phyloP scores from a whole-genome alignment of 2,329 filamentous ascomycete genomes.

The Ceratocystis alfenasii region DNA sequence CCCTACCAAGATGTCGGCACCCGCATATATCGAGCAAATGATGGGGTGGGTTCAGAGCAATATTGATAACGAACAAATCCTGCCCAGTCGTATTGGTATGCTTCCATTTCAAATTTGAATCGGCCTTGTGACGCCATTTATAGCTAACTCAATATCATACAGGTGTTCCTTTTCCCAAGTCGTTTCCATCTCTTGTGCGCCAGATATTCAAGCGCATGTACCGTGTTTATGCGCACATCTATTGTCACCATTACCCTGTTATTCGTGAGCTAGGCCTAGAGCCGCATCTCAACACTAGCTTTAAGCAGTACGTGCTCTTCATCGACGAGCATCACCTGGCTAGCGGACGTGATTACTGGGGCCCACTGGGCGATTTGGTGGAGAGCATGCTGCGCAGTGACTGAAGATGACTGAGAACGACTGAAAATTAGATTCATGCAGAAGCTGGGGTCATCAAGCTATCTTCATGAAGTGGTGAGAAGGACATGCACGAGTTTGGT shows the following conservation, averaged over 20 bases:
- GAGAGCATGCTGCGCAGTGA: constrained; percentile 97
- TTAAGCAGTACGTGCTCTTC: constrained; percentile 99
- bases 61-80: constrained; percentile 88
- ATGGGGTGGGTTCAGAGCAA: constrained; percentile 95
- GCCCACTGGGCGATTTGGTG: constrained; percentile 84
- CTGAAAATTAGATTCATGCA: not conserved
- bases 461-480: constrained; percentile 6
- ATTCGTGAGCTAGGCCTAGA: constrained; percentile 90
- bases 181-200: constrained; percentile 74
- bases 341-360: constrained; percentile 94
- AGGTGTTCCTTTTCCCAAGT: constrained; percentile 90
- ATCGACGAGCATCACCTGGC: constrained; percentile 92
- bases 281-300: constrained; percentile 95
- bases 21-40: constrained; percentile 93
- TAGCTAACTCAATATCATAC: constrained; percentile 22
- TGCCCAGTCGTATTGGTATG: constrained; percentile 81
- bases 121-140: constrained; percentile 12
- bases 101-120: not conserved
- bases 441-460: not conserved
- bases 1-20: constrained; percentile 94
- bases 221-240: constrained; percentile 96
- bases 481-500: constrained; percentile 5
- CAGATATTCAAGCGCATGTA: constrained; percentile 99
- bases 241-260: constrained; percentile 98
- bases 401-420: constrained; percentile 31